Evolutionary conservation across 1,139 yeast genomes (phyloP), one percentile per base, ranked within the genome.

Genomic region (Debaryomyces fabryi): DNA sequence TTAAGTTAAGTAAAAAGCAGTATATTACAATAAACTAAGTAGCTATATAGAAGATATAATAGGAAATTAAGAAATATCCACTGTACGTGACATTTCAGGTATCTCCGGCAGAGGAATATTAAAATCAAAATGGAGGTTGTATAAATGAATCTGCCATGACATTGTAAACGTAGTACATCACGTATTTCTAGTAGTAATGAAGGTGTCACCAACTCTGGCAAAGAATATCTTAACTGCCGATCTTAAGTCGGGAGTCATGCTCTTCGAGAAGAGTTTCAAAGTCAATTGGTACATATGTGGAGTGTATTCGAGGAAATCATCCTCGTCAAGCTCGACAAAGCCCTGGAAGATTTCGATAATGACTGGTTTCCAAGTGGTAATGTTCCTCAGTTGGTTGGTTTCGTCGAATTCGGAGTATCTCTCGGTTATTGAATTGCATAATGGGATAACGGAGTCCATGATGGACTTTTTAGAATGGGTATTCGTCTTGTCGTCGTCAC

Each of bases 311-410:
- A 67, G 67, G 67, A 93, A 92, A 64, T 93, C 97, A 1, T 69
- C 81, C 42, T 85, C 88, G 56, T 87, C 88, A 56, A 93, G 78
- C 59, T 85, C 89, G 41, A 82, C 79, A 61, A 86, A 86, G 4
- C 96, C 97, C 63, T 87, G 91, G 55, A 86, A 73, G 30, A 93
- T 86, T 60, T 88, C 96, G 38, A 88, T 86, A 37, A 92, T 88
- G 21, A 93, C 97, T 0, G 98, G 98, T 59, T 88, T 81, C 95
- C 97, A 88, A 3, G 96, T 86, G 23, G 81, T 75, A 36, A 92
- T 82, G 63, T 88, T 89, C 57, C 96, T 79, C 55, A 86, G 89
- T 67, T 91, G 90, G 44, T 85, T 82, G 36, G 81, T 73, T 56
- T 85, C 93, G 56, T 89, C 96, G 55, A 91, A 78, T 8, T 79